Conservation (phyloP, 2,329 filamentous ascomycete genomes). For the Colletotrichum gigasporum region DNA sequence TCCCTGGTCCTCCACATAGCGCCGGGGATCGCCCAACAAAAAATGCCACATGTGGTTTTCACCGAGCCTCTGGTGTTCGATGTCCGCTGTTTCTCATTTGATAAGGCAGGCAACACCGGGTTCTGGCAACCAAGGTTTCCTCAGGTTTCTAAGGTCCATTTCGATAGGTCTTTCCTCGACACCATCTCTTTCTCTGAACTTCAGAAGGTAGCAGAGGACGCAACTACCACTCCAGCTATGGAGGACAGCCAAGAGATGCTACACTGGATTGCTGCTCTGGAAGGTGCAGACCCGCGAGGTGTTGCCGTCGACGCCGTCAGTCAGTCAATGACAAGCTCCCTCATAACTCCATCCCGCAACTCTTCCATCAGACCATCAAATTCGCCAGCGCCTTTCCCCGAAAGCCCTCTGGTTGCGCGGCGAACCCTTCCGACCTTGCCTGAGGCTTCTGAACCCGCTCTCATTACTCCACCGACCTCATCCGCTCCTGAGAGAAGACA, state of each 20-base stretch:
- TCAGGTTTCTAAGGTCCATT: constrained; percentile 78
- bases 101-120: constrained; percentile 72
- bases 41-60: constrained; percentile 66
- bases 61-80: constrained; percentile 80
- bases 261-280: constrained; percentile 69
- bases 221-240: constrained; percentile 57
- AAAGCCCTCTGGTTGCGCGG: neutral
- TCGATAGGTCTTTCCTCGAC: constrained; percentile 76
- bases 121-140: constrained; percentile 84
- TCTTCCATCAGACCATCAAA: constrained; percentile 11
- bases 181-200: constrained; percentile 75
- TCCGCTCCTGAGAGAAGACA: constrained; percentile 14
- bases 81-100: constrained; percentile 81
- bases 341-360: constrained; percentile 19
- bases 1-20: constrained; percentile 58
- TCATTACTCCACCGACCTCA: constrained; percentile 29
- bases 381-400: constrained; percentile 6
- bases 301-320: constrained; percentile 53
- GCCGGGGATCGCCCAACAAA: constrained; percentile 50
- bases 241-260: constrained; percentile 69
- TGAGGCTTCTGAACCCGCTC: neutral
- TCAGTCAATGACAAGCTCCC: constrained; percentile 52
- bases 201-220: constrained; percentile 70
- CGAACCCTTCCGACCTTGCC: constrained; percentile 1
- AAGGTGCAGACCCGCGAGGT: constrained; percentile 60